Percentiles rank a stretch among this genome's conserved stretches.
Conservation (phyloP, 1,284 basidiomycete species). For the Ceratorhiza oryzae-sativae region DNA sequence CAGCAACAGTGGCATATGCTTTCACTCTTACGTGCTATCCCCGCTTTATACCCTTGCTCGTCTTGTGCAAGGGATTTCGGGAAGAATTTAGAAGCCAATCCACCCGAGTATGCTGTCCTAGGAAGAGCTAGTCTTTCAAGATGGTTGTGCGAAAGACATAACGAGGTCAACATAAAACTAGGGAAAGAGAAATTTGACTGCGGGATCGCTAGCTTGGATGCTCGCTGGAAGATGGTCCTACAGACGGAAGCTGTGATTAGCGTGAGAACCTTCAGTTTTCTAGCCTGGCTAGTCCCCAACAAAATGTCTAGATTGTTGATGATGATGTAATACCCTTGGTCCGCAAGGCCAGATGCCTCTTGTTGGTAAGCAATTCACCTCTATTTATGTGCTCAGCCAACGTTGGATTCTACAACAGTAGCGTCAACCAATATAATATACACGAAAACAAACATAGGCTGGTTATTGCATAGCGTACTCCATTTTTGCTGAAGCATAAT, state of each 20-base stretch:
- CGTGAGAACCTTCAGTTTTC: not conserved
- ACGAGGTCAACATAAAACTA: conserved; percentile 85
- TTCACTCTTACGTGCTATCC: conserved; percentile 75
- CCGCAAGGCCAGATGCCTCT: too few species aligned
- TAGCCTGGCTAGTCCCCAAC: too few species aligned
- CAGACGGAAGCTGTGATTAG: conserved; percentile 88
- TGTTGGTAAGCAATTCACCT: too few species aligned
- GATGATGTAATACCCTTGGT: too few species aligned
- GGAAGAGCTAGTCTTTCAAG: conserved; percentile 70
- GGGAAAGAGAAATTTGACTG: conserved; percentile 88
- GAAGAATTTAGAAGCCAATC: conserved; percentile 65
- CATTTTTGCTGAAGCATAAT: conserved; percentile 58
- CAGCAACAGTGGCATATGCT: conserved; percentile 82
- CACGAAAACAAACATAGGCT: not conserved
- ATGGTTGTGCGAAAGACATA: conserved; percentile 92
- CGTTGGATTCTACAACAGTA: not conserved
- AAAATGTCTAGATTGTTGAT: too few species aligned
- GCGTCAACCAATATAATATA: conserved; percentile 24
- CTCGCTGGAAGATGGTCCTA: conserved; percentile 91
- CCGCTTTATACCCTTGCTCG: conserved; percentile 84
- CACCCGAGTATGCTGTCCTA: conserved; percentile 70
- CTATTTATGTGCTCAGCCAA: not conserved
- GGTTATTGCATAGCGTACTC: conserved; percentile 60
- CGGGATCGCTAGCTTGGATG: conserved; percentile 66
- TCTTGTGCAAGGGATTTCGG: conserved; percentile 85